Conservation (phyloP, 192 early-diverging fungal genomes). For the Coemansia sp. region DNA sequence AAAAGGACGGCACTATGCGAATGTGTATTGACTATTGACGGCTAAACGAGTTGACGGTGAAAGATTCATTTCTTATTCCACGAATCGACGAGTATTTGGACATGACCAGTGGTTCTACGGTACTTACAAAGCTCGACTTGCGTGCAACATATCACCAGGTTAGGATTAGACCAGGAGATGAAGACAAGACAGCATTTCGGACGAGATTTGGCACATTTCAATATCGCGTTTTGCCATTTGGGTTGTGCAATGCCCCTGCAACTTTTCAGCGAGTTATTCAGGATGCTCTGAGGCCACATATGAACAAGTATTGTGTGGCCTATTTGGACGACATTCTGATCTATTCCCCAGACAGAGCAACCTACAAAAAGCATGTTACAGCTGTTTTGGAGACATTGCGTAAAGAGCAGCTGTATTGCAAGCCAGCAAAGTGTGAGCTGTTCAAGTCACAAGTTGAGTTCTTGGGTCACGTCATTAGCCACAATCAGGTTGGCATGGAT, state of each 20-base stretch:
- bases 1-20: no score
- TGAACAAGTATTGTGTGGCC: constrained; percentile 32
- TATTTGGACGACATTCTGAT: constrained; percentile 10
- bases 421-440: constrained; percentile 12
- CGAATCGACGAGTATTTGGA: constrained; percentile 34
- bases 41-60: constrained; percentile 47
- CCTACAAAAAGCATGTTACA: background rate
- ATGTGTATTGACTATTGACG: background rate
- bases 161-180: constrained; percentile 22
- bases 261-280: constrained; percentile 58
- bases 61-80: constrained; percentile 48
- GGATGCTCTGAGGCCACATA: background rate
- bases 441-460: background rate
- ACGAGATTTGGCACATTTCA: constrained; percentile 49
- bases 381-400: background rate
- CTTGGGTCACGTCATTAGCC: constrained; percentile 4
- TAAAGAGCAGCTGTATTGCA: background rate
- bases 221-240: constrained; percentile 60
- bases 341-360: background rate
- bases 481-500: background rate
- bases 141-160: constrained; percentile 50
- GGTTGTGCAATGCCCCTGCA: constrained; percentile 52
- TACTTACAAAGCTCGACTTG: no score
- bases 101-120: no score
- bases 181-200: constrained; percentile 52